These are phyloP conservation scores for Neocallimastix lanati DNA, from an alignment of 192 early-diverging fungal genomes.

Conservation along the genomic window DNA sequence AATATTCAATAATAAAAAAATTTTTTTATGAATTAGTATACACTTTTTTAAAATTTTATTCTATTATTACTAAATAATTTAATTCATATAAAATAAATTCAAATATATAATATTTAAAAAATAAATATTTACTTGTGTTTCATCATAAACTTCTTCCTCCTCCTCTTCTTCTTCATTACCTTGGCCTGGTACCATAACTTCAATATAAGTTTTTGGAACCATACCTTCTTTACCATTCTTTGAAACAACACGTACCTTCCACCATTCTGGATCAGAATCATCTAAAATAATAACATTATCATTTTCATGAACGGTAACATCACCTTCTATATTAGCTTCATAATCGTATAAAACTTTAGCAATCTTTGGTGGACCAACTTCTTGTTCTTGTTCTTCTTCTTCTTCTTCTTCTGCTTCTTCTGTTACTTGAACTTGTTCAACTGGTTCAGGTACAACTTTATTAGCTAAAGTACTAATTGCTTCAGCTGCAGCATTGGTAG, in stretches of 20 bases:
- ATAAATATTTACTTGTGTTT: no score
- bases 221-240: slow-evolving; percentile 46
- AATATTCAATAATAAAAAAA: no score
- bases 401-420: background rate
- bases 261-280: slow-evolving; percentile 82
- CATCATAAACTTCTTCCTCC: background rate
- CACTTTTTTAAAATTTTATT: no score
- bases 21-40: no score
- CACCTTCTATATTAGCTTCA: slow-evolving; percentile 60
- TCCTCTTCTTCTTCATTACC: slow-evolving; percentile 7
- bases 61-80: no score
- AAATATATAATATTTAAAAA: no score
- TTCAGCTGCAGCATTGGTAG: background rate
- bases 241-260: slow-evolving; percentile 56
- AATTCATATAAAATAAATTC: no score
- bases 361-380: slow-evolving; percentile 7
- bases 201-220: slow-evolving; percentile 82
- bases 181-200: slow-evolving; percentile 15
- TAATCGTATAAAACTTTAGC: slow-evolving; percentile 79
- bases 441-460: background rate
- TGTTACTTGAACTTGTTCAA: background rate
- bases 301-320: slow-evolving; percentile 69
- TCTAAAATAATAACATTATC: slow-evolving; percentile 74
- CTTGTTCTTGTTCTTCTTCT: background rate
- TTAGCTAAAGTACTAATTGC: background rate